A percentile compares a stretch with the other conserved stretches of the same genome.
phyloP scores from a whole-genome alignment of 2,329 filamentous ascomycete species.

The Hirsutella thompsonii region DNA sequence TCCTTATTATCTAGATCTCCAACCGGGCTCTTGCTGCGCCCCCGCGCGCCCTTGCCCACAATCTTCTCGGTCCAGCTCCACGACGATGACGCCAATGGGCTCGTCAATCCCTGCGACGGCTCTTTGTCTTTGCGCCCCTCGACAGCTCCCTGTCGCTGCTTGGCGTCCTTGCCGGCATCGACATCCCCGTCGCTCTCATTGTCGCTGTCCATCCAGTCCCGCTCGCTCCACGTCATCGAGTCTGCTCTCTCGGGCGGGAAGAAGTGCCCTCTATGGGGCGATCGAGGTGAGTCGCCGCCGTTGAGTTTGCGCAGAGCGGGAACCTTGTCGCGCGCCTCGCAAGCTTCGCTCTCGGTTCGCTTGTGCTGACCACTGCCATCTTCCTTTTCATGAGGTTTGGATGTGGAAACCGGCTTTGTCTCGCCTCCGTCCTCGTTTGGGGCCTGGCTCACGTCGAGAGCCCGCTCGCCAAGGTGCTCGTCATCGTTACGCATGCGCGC shows the following conservation, averaged over 20 bases:
- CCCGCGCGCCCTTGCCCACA: conserved; percentile 26
- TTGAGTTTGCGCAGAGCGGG: conserved; percentile 25
- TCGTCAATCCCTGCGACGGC: conserved; percentile 4
- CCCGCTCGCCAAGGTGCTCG: conserved; percentile 55
- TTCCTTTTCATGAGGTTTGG: conserved; percentile 6
- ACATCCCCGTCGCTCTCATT: conserved; percentile 26
- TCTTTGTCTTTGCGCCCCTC: conserved; percentile 1
- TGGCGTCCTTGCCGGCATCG: conserved; percentile 9
- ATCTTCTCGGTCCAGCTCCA: conserved; percentile 46
- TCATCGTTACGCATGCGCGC: conserved; percentile 55
- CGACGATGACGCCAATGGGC: conserved; percentile 12
- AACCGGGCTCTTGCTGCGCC: conserved; percentile 15
- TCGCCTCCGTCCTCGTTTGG: conserved; percentile 55
- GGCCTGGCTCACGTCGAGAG: conserved; percentile 41
- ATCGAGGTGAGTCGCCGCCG: background rate
- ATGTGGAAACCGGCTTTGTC: conserved; percentile 27
- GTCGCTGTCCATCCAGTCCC: conserved; percentile 46
- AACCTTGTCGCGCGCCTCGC: conserved; percentile 30
- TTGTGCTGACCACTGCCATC: conserved; percentile 7
- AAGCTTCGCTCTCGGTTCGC: conserved; percentile 14
- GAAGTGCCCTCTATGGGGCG: conserved; percentile 4
- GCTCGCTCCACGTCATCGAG: conserved; percentile 53
- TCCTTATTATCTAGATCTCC: background rate
- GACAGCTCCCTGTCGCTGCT: background rate
- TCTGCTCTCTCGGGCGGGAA: conserved; percentile 24